Conservation (phyloP, 2,329 filamentous ascomycete genomes). For the Cordyceps javanica region DNA sequence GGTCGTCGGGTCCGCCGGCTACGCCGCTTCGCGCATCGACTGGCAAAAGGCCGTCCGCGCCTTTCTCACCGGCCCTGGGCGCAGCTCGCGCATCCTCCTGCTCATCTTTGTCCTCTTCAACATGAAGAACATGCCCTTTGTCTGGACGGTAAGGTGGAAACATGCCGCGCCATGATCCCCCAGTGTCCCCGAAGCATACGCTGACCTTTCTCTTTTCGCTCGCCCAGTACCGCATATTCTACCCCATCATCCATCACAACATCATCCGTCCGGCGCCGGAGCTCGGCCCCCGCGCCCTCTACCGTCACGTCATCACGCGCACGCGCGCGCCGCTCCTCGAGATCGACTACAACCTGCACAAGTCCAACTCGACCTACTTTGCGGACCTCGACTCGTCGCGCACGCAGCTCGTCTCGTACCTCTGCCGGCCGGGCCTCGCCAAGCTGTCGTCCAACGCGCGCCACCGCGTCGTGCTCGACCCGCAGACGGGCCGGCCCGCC, state of each 20-base stretch:
- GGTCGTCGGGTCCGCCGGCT: constrained; percentile 36
- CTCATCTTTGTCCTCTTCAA: constrained; percentile 56
- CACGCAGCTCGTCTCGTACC: constrained; percentile 68
- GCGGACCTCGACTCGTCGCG: constrained; percentile 78
- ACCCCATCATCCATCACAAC: constrained; percentile 49
- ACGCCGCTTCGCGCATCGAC: constrained; percentile 40
- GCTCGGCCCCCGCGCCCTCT: constrained; percentile 59
- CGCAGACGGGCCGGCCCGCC: constrained; percentile 41
- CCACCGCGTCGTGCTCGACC: constrained; percentile 45
- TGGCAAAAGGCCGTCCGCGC: constrained; percentile 31
- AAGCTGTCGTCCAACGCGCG: constrained; percentile 42
- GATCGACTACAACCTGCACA: constrained; percentile 82
- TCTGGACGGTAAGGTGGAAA: constrained; percentile 61
- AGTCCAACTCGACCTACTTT: constrained; percentile 82
- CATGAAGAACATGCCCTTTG: constrained; percentile 67
- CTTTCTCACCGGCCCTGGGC: constrained; percentile 50
- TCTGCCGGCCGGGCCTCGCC: constrained; percentile 55
- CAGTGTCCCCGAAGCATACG: neutral
- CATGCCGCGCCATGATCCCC: neutral
- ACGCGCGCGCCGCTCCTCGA: constrained; percentile 66
- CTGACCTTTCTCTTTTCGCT: neutral
- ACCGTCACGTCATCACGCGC: constrained; percentile 62
- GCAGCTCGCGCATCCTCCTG: constrained; percentile 45
- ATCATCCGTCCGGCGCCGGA: constrained; percentile 41
- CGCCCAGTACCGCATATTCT: constrained; percentile 50